phyloP scores from a whole-genome alignment of 1,284 basidiomycete genomes.

The Neotropicomus parvogracilis region DNA sequence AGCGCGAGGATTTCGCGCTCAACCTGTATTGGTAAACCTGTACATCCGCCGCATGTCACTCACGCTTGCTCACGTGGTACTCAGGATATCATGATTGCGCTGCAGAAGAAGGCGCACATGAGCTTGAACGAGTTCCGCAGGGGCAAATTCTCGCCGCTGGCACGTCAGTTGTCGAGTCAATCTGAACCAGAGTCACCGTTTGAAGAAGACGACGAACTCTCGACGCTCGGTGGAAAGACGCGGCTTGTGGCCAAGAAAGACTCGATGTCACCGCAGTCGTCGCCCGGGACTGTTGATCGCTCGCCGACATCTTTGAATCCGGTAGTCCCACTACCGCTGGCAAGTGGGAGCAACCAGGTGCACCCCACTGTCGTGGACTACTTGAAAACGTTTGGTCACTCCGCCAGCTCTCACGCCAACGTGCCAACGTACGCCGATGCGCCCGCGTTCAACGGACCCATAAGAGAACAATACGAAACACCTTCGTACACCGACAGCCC shows the following conservation, averaged over 20 bases:
- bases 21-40: slow-evolving; percentile 59
- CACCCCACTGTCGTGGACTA: slow-evolving; percentile 65
- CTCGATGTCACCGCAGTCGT: slow-evolving; percentile 44
- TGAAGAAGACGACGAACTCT: slow-evolving; percentile 66
- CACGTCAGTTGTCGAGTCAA: slow-evolving; percentile 38
- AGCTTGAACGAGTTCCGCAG: slow-evolving; percentile 62
- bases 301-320: slow-evolving; percentile 70
- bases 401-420: slow-evolving; percentile 25
- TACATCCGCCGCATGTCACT: neutral
- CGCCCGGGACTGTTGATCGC: slow-evolving; percentile 51
- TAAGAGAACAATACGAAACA: slow-evolving; percentile 29
- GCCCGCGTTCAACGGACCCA: slow-evolving; percentile 26
- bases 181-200: slow-evolving; percentile 48
- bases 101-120: slow-evolving; percentile 57
- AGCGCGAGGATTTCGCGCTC: slow-evolving; percentile 64
- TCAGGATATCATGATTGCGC: slow-evolving; percentile 44
- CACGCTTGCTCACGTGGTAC: slow-evolving; percentile 9
- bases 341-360: slow-evolving; percentile 40
- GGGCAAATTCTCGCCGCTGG: slow-evolving; percentile 48
- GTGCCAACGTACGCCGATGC: slow-evolving; percentile 26
- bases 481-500: slow-evolving; percentile 25
- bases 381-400: slow-evolving; percentile 55
- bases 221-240: slow-evolving; percentile 67
- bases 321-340: slow-evolving; percentile 55
- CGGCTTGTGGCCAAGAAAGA: slow-evolving; percentile 66